These are phyloP conservation scores for Durusdinium trenchii DNA, from an alignment of 73 alveolate genomes.

Conservation along the genomic window DNA sequence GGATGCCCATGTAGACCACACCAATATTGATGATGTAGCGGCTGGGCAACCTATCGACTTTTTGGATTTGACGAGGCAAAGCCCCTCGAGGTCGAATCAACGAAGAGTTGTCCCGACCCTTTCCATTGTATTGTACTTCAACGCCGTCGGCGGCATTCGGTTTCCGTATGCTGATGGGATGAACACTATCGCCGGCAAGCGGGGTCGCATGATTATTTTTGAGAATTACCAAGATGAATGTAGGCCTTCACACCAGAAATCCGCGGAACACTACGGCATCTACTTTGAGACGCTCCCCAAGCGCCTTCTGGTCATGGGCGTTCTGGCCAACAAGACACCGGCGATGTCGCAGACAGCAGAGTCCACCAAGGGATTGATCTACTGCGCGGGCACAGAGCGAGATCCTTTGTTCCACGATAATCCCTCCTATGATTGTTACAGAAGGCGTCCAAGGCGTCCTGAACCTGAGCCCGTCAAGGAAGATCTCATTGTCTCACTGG, in stretches of 20 bases:
- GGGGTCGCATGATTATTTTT: slow-evolving; percentile 32
- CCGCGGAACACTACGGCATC: slow-evolving; percentile 62
- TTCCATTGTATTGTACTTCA: slow-evolving; percentile 34
- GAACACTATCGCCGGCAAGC: slow-evolving; percentile 44
- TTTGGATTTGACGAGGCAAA: slow-evolving; percentile 2
- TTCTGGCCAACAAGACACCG: slow-evolving; percentile 53
- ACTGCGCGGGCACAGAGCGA: slow-evolving; percentile 55
- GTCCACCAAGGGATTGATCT: background rate
- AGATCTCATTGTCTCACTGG: background rate
- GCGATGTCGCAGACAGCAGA: background rate
- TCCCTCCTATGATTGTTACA: slow-evolving; percentile 45
- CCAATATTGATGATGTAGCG: slow-evolving; percentile 16
- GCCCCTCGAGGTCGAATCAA: background rate
- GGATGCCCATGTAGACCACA: slow-evolving; percentile 44
- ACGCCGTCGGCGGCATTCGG: slow-evolving; percentile 46
- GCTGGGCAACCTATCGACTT: background rate
- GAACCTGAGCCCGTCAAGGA: background rate
- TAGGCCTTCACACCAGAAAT: slow-evolving; percentile 13
- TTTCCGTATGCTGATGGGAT: background rate
- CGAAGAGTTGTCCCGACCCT: slow-evolving; percentile 37
- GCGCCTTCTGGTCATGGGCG: slow-evolving; percentile 68
- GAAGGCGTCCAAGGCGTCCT: background rate
- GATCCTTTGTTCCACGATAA: slow-evolving; percentile 49
- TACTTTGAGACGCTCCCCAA: slow-evolving; percentile 46
- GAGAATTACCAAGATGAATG: slow-evolving; percentile 29